Evolutionary conservation across 371 early-diverging fungal species (phyloP).

Genomic region (Batrachochytrium dendrobatidis): DNA sequence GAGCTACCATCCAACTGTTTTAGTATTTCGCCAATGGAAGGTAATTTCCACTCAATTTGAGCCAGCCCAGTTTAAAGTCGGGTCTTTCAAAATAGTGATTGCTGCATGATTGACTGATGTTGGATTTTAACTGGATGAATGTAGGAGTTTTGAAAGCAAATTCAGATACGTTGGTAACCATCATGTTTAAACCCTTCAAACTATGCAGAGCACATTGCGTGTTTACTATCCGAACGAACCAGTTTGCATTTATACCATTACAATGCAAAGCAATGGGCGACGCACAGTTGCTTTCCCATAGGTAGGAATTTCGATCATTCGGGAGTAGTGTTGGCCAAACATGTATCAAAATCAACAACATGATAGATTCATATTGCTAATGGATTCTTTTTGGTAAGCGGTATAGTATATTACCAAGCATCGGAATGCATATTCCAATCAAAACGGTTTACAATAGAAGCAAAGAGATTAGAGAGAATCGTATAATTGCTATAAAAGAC

Average conservation of each 20-base stretch:
- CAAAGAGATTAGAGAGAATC: no score
- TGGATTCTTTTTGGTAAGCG: no score
- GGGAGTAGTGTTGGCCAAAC: no score
- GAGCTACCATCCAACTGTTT: slow-evolving; percentile 13
- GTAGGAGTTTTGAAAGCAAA: not conserved
- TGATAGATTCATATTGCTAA: no score
- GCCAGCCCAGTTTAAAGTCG: not conserved
- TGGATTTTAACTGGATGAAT: not conserved
- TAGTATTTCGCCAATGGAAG: slow-evolving; percentile 4
- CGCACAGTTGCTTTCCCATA: slow-evolving; percentile 1
- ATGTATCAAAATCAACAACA: no score
- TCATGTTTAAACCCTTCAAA: slow-evolving; percentile 7
- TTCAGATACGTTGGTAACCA: slow-evolving; percentile 3
- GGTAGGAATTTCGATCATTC: not conserved
- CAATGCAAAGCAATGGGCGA: slow-evolving; percentile 4
- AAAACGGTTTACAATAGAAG: no score
- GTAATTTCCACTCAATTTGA: not conserved
- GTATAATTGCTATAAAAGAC: no score
- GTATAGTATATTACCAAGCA: no score
- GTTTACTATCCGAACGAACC: not conserved
- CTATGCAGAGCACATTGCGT: slow-evolving; percentile 8
- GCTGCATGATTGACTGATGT: no score
- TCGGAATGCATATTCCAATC: no score
- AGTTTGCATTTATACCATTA: slow-evolving; percentile 9
- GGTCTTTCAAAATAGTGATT: no score